phyloP scores from a whole-genome alignment of 805 yeast genomes.

The Teunomyces kruisii region DNA sequence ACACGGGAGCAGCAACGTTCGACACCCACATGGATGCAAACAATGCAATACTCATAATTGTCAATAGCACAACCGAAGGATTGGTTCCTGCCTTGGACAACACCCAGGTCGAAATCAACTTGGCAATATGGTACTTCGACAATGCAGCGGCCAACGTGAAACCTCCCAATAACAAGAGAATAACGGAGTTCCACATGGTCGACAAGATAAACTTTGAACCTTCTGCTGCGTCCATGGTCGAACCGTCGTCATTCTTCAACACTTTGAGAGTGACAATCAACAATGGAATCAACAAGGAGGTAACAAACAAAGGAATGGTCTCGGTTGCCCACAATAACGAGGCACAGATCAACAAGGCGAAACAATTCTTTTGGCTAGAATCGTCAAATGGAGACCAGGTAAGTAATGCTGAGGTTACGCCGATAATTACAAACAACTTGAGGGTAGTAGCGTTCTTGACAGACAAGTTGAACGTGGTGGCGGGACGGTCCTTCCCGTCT shows the following conservation, averaged over 20 bases:
- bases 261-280: conserved; percentile 73
- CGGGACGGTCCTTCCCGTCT: conserved; percentile 7
- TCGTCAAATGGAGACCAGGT: conserved; percentile 34
- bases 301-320: conserved; percentile 86
- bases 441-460: conserved; percentile 34
- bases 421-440: conserved; percentile 48
- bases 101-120: conserved; percentile 49
- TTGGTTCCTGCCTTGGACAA: conserved; percentile 51
- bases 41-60: conserved; percentile 51
- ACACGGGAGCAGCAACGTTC: conserved; percentile 56
- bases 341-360: conserved; percentile 78
- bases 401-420: conserved; percentile 43
- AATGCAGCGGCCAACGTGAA: conserved; percentile 56
- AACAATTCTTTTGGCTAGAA: conserved; percentile 44
- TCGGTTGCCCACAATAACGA: conserved; percentile 96
- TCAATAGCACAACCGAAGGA: conserved; percentile 47
- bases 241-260: conserved; percentile 53
- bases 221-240: conserved; percentile 41
- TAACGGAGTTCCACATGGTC: conserved; percentile 56
- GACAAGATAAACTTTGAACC: conserved; percentile 47
- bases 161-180: conserved; percentile 52
- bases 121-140: conserved; percentile 54
- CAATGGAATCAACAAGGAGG: conserved; percentile 81
- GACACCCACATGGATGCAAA: conserved; percentile 60
- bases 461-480: conserved; percentile 21